A percentile compares a stretch with the other conserved stretches of the same genome.
Conservation (phyloP, 768 basidiomycete species). For the Amanita rubescens region DNA sequence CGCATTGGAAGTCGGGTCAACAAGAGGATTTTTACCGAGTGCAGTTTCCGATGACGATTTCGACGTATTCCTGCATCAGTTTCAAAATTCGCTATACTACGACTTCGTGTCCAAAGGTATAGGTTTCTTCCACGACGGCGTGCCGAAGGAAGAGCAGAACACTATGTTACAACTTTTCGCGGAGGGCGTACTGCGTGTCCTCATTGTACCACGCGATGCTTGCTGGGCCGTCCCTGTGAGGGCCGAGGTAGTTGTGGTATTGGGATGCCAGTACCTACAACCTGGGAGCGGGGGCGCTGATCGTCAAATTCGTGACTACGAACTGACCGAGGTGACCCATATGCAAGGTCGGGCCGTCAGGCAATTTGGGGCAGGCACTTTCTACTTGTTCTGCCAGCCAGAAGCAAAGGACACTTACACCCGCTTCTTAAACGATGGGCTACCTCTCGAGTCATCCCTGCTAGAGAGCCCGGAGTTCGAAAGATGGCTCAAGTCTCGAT, state of each 20-base stretch:
- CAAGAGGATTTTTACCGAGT: slow-evolving; percentile 58
- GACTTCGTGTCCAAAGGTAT: slow-evolving; percentile 82
- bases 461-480: slow-evolving; percentile 41
- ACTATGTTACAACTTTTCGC: slow-evolving; percentile 77
- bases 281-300: slow-evolving; percentile 39
- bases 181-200: slow-evolving; percentile 69
- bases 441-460: slow-evolving; percentile 83
- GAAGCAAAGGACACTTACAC: slow-evolving; percentile 78
- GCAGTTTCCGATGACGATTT: slow-evolving; percentile 44
- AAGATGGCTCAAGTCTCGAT: slow-evolving; percentile 39
- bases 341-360: slow-evolving; percentile 89
- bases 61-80: slow-evolving; percentile 46
- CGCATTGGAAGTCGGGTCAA: slow-evolving; percentile 64
- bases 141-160: slow-evolving; percentile 58
- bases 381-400: slow-evolving; percentile 84
- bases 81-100: slow-evolving; percentile 55
- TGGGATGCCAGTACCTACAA: slow-evolving; percentile 86
- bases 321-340: slow-evolving; percentile 69
- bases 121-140: slow-evolving; percentile 77
- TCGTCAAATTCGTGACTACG: slow-evolving; percentile 75
- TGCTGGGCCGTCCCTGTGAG: slow-evolving; percentile 89
- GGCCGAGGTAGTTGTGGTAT: slow-evolving; percentile 74
- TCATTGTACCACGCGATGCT: slow-evolving; percentile 76
- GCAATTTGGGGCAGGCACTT: slow-evolving; percentile 52
- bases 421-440: slow-evolving; percentile 80